Conservation (phyloP, 2,329 filamentous ascomycete species). For the Chaetomiaceae sp. region DNA sequence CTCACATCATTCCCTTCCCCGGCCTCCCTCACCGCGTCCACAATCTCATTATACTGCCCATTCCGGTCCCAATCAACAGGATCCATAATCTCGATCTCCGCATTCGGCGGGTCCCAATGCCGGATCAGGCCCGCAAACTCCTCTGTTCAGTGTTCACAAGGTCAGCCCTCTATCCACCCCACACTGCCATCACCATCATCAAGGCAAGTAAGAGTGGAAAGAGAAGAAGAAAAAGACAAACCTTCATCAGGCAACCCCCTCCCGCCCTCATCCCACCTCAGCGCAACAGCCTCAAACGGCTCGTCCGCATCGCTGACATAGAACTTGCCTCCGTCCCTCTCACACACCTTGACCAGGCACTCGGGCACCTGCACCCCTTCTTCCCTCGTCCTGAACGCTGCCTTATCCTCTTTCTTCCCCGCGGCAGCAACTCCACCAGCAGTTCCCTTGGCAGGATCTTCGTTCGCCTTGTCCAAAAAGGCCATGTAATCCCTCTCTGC, state of each 20-base stretch:
- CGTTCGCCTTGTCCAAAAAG: slow-evolving; percentile 84
- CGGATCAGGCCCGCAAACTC: slow-evolving; percentile 66
- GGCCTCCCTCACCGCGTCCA: slow-evolving; percentile 64
- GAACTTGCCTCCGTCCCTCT: slow-evolving; percentile 55
- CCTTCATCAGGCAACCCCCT: slow-evolving; percentile 57
- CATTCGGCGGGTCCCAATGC: slow-evolving; percentile 49
- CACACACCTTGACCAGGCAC: slow-evolving; percentile 46
- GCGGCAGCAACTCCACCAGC: slow-evolving; percentile 34
- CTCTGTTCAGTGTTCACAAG: slow-evolving; percentile 48
- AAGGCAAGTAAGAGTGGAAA: neutral
- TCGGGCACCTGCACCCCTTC: slow-evolving; percentile 56
- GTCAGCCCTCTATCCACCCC: neutral
- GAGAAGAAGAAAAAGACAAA: slow-evolving; percentile 34
- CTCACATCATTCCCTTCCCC: slow-evolving; percentile 63
- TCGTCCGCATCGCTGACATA: slow-evolving; percentile 83
- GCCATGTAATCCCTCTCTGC: slow-evolving; percentile 73
- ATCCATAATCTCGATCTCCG: slow-evolving; percentile 61
- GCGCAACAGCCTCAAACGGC: slow-evolving; percentile 71
- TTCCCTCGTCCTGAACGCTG: slow-evolving; percentile 50
- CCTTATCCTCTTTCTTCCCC: neutral
- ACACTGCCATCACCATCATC: neutral
- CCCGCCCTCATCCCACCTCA: slow-evolving; percentile 54
- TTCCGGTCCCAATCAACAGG: slow-evolving; percentile 68
- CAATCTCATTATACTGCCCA: slow-evolving; percentile 63
- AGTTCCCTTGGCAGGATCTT: slow-evolving; percentile 63